Conservation (phyloP, 306 rosid species). For the Cyclanthera cordifolia region DNA sequence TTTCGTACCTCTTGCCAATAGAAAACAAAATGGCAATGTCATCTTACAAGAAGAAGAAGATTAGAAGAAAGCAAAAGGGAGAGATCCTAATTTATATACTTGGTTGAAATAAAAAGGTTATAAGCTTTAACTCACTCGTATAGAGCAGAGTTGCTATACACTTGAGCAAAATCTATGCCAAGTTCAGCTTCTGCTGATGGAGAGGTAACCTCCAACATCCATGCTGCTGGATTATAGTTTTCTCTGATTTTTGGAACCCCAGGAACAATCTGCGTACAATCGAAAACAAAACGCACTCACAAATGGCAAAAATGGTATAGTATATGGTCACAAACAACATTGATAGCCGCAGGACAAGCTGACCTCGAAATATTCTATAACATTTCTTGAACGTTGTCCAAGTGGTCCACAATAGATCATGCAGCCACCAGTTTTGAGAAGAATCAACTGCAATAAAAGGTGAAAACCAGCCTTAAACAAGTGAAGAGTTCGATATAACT, state of each 20-base stretch:
- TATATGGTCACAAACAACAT: neutral
- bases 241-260: slow-evolving; percentile 24
- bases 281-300: neutral
- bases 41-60: neutral
- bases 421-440: slow-evolving; percentile 32
- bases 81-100: neutral
- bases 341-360: neutral
- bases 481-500: neutral
- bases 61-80: neutral
- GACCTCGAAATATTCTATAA: slow-evolving; percentile 34
- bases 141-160: slow-evolving; percentile 28
- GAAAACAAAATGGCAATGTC: neutral
- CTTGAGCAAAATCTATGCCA: slow-evolving; percentile 28
- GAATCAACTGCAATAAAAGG: slow-evolving; percentile 21
- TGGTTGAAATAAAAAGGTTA: neutral
- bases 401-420: slow-evolving; percentile 36
- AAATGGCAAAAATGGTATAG: neutral
- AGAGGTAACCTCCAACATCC: slow-evolving; percentile 35
- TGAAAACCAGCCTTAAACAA: neutral
- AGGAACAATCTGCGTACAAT: slow-evolving; percentile 16
- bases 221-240: slow-evolving; percentile 28
- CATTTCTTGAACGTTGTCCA: slow-evolving; percentile 29
- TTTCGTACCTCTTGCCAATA: neutral
- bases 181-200: slow-evolving; percentile 27
- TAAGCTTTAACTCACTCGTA: slow-evolving; percentile 20